Evolutionary conservation across 2,329 filamentous ascomycete species (phyloP).

Genomic region (Calonectria leucothoes): DNA sequence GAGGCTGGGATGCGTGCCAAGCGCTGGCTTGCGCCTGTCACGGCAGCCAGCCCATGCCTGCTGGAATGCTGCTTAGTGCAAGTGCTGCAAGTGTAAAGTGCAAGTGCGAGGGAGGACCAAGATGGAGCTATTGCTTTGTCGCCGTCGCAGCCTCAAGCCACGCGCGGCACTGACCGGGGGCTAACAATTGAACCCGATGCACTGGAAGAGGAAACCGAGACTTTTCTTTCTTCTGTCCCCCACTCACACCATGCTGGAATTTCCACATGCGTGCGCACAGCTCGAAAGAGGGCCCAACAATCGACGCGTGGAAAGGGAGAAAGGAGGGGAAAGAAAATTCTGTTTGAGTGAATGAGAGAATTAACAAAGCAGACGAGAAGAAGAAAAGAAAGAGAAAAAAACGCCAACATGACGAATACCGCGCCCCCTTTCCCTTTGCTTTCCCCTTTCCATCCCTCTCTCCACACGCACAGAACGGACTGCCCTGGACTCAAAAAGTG

Average conservation of each 20-base stretch:
- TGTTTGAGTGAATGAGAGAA: background rate
- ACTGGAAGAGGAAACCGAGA: background rate
- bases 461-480: background rate
- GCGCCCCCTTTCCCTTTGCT: background rate
- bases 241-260: background rate
- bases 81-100: background rate
- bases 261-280: background rate
- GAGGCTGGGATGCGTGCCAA: constrained; percentile 11
- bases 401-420: background rate
- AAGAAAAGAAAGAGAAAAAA: background rate
- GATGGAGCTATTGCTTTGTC: background rate
- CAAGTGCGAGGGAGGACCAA: background rate
- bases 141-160: constrained; percentile 4
- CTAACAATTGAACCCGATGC: background rate
- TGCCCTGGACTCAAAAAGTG: background rate
- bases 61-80: background rate
- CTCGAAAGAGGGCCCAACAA: background rate
- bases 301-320: background rate
- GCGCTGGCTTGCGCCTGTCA: background rate
- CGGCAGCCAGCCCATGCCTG: background rate
- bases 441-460: background rate
- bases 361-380: background rate
- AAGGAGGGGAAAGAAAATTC: background rate
- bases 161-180: background rate
- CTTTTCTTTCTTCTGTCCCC: constrained; percentile 2